Conservation (phyloP, 2,329 filamentous ascomycete genomes). For the Passalora sequoiae region DNA sequence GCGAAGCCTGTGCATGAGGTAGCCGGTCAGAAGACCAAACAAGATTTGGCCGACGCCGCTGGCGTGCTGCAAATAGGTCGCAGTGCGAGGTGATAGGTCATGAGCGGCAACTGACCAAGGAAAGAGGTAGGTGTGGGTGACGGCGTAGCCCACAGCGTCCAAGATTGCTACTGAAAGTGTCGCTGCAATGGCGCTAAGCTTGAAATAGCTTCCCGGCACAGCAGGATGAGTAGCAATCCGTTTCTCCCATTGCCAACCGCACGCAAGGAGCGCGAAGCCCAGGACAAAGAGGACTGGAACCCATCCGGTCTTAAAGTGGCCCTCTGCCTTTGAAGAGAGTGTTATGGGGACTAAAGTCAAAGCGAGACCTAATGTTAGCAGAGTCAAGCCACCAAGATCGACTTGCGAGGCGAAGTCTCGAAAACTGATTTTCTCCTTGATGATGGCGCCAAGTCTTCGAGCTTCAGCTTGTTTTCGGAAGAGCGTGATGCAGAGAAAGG, state of each 20-base stretch:
- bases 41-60: constrained; percentile 38
- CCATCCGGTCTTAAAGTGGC: constrained; percentile 44
- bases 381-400: constrained; percentile 39
- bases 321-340: constrained; percentile 37
- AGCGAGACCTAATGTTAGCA: constrained; percentile 47
- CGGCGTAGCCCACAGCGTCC: constrained; percentile 43
- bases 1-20: constrained; percentile 42
- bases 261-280: constrained; percentile 40
- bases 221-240: constrained; percentile 43
- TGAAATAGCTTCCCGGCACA: constrained; percentile 45
- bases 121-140: constrained; percentile 48
- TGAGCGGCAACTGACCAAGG: constrained; percentile 45
- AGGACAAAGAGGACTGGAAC: constrained; percentile 43
- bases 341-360: constrained; percentile 47
- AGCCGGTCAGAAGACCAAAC: constrained; percentile 36
- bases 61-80: constrained; percentile 38
- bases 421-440: constrained; percentile 25
- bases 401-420: constrained; percentile 35
- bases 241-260: constrained; percentile 47
- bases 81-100: constrained; percentile 38
- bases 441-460: constrained; percentile 27
- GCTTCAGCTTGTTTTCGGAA: constrained; percentile 36
- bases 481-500: constrained; percentile 37
- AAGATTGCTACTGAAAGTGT: constrained; percentile 38
- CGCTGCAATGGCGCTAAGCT: constrained; percentile 41